A percentile compares a stretch with the other conserved stretches of the same genome.
phyloP scores from a whole-genome alignment of 306 rosid genomes.

The Nissolia schottii region DNA sequence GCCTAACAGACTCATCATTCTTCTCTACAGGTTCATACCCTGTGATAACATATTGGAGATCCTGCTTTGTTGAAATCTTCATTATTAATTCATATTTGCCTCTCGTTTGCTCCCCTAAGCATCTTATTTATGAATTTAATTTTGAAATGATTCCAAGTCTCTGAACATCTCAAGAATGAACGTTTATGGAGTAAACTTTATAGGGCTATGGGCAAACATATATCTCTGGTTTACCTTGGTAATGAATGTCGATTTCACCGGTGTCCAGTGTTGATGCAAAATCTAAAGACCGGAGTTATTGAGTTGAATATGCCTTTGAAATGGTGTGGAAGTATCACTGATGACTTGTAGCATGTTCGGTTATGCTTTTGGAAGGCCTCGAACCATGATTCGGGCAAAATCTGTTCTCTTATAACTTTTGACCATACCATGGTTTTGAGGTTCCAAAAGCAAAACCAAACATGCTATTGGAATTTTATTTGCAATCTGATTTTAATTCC shows the following conservation, averaged over 20 bases:
- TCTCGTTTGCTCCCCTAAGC: neutral
- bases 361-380: no score
- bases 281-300: neutral
- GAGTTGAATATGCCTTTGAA: neutral
- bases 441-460: no score
- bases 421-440: no score
- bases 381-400: no score
- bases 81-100: neutral
- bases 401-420: no score
- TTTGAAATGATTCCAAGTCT: neutral
- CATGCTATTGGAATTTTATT: neutral
- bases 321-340: neutral
- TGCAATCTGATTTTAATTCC: neutral
- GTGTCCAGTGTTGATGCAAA: neutral
- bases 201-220: neutral
- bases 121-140: neutral
- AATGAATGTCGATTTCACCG: neutral
- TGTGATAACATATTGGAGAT: neutral
- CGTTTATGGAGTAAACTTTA: neutral
- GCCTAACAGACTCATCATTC: no score
- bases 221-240: neutral
- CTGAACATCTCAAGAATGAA: neutral
- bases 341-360: no score
- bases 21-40: neutral
- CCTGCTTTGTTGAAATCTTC: constrained; percentile 3